These are phyloP conservation scores for Sungouiozyma ichnusensis DNA, from an alignment of 805 yeast species.

Conservation along the genomic window DNA sequence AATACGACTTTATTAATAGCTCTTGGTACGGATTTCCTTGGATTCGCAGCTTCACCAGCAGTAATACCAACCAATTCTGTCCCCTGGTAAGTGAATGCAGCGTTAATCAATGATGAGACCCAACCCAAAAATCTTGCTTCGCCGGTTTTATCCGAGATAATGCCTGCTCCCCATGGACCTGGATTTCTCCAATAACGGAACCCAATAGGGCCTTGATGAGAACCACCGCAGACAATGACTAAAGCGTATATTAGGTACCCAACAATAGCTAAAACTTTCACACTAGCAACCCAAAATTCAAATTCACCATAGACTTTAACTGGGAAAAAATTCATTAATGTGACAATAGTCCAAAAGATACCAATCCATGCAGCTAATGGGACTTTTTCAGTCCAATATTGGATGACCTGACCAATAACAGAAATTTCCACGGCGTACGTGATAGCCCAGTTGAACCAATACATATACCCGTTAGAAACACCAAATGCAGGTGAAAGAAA, in stretches of 20 bases:
- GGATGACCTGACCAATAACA: constrained; percentile 44
- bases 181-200: constrained; percentile 58
- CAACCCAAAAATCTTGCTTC: constrained; percentile 44
- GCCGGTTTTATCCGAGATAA: constrained; percentile 30
- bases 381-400: constrained; percentile 44
- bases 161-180: constrained; percentile 59
- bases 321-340: constrained; percentile 39
- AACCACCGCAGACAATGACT: constrained; percentile 48
- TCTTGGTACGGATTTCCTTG: constrained; percentile 57
- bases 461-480: constrained; percentile 58
- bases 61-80: constrained; percentile 49
- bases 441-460: constrained; percentile 67
- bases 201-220: constrained; percentile 46
- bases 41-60: constrained; percentile 53
- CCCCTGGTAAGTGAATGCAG: constrained; percentile 53
- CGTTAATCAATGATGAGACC: constrained; percentile 42
- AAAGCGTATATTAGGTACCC: constrained; percentile 46
- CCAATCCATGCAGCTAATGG: constrained; percentile 55
- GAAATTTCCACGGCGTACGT: constrained; percentile 55
- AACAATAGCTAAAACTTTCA: constrained; percentile 44
- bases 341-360: constrained; percentile 39
- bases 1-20: constrained; percentile 57
- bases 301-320: constrained; percentile 47
- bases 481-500: constrained; percentile 57
- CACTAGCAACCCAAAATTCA: constrained; percentile 46